Base-by-base conservation (phyloP, 2,329 filamentous ascomycete species). In the Diaporthe citri region DNA sequence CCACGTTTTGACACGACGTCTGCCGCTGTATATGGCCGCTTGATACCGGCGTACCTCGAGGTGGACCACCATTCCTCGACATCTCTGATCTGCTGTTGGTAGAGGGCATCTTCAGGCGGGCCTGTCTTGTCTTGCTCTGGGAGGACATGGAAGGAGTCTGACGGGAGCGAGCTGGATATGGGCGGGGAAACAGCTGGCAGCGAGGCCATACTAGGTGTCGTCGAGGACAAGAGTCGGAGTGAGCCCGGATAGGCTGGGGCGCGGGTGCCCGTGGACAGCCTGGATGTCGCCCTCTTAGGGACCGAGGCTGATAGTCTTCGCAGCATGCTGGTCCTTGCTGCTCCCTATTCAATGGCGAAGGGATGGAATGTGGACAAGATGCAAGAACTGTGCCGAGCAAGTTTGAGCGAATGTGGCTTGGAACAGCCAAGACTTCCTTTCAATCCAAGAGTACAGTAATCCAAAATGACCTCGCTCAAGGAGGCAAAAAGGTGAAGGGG, bases 1-100 rank as follows among this genome's bases (percentile, higher is more conserved):
- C 97, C 97, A 76, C 97, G 90, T 87, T 98, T 98, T 84, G 93
- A 95, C 76, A 98, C 96, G 8, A 99, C 93, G 85, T 98, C 96
- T 80, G 93, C 94, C 1, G 95, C 94, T 25, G 93, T 93, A 83
- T 98, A 99, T 15, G 96, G 95, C 60, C 97, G 90, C 87, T 94
- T 97, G 87, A 98, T 98, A 76, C 94, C 96, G 78, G 93, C 90
- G 83, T 92, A 99, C 74, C 97, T 92, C 10, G 95, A 93, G 55
- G 93, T 93, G 28, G 90, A 89, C 96, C 96, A 99, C 97, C 96
- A 98, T 39, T 93, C 90, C 83, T 96, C 91, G 17, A 98, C 95
- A 80, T 97, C 93, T 80, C 93, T 90, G 71, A 98, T 88, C 82
- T 98, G 95, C 77, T 94, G 90, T 56, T 96, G 91, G 83, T 96